Conservation (phyloP, 2,329 filamentous ascomycete species). For the Knoxdaviesia proteae region DNA sequence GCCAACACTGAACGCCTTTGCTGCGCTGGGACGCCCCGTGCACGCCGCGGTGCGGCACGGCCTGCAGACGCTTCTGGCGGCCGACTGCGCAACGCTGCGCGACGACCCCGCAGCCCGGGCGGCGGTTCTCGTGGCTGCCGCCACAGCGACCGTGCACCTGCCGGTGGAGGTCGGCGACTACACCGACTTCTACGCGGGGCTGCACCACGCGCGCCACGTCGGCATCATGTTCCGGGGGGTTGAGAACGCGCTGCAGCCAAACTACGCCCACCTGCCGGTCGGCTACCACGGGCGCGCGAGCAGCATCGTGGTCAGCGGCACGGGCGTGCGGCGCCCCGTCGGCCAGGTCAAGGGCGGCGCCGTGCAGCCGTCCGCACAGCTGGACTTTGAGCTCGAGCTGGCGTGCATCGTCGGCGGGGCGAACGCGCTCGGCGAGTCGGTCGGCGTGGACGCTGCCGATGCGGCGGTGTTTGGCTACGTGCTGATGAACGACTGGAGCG, state of each 20-base stretch:
- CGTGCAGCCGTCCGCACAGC: slow-evolving; percentile 8
- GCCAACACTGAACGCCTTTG: slow-evolving; percentile 47
- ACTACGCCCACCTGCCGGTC: slow-evolving; percentile 54
- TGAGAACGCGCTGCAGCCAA: slow-evolving; percentile 49
- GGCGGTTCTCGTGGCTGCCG: not conserved
- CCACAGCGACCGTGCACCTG: slow-evolving; percentile 21
- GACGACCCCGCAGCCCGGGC: not conserved
- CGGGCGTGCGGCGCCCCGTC: slow-evolving; percentile 41
- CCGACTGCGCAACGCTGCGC: slow-evolving; percentile 20
- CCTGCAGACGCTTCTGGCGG: slow-evolving; percentile 33
- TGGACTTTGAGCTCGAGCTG: slow-evolving; percentile 55
- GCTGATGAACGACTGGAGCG: slow-evolving; percentile 37
- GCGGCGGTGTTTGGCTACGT: slow-evolving; percentile 50
- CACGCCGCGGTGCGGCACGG: slow-evolving; percentile 44
- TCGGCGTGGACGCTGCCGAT: slow-evolving; percentile 39
- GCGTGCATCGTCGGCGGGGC: slow-evolving; percentile 44
- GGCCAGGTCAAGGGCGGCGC: slow-evolving; percentile 32
- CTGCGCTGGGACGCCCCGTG: slow-evolving; percentile 42
- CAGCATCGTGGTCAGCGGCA: slow-evolving; percentile 49
- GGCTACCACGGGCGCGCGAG: slow-evolving; percentile 56
- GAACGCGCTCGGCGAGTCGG: slow-evolving; percentile 38
- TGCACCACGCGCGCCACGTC: slow-evolving; percentile 45
- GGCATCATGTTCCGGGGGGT: slow-evolving; percentile 47
- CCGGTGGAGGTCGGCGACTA: slow-evolving; percentile 58
- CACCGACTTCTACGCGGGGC: slow-evolving; percentile 58